Evolutionary conservation across 1,139 yeast genomes (phyloP).

Genomic region (Kodamaea sp.): DNA sequence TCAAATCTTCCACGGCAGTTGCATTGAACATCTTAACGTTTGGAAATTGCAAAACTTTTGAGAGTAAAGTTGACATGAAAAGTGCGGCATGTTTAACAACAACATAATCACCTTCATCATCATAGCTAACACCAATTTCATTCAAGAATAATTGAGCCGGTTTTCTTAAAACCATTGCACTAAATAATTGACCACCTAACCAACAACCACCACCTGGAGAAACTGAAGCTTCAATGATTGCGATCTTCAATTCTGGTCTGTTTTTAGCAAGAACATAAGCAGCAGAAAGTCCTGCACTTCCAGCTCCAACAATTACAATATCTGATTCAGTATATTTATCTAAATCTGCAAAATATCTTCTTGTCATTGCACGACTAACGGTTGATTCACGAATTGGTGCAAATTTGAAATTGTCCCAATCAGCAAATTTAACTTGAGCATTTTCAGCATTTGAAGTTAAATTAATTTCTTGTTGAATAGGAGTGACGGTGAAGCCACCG

Average conservation of each 20-base stretch:
- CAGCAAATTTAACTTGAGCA: slow-evolving; percentile 31
- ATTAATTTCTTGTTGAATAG: slow-evolving; percentile 6
- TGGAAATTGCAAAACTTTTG: slow-evolving; percentile 68
- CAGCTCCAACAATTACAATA: slow-evolving; percentile 74
- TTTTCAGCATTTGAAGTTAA: slow-evolving; percentile 14
- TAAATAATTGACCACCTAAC: slow-evolving; percentile 77
- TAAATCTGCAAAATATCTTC: slow-evolving; percentile 67
- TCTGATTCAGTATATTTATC: slow-evolving; percentile 76
- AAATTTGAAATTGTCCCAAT: slow-evolving; percentile 68
- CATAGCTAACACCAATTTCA: slow-evolving; percentile 63
- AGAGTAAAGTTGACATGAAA: slow-evolving; percentile 68
- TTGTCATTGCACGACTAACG: slow-evolving; percentile 82
- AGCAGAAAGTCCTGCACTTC: slow-evolving; percentile 73
- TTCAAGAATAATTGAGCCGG: slow-evolving; percentile 69
- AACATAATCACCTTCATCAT: slow-evolving; percentile 77
- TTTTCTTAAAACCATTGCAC: slow-evolving; percentile 77
- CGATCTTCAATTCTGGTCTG: slow-evolving; percentile 74
- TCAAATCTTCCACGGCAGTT: slow-evolving; percentile 76
- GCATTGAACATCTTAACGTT: slow-evolving; percentile 78
- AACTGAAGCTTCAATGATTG: slow-evolving; percentile 70
- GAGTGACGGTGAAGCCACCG: slow-evolving; percentile 7
- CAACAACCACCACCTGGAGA: slow-evolving; percentile 82
- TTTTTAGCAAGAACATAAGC: slow-evolving; percentile 70
- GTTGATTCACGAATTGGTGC: slow-evolving; percentile 75
- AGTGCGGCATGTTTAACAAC: slow-evolving; percentile 80